Percentiles rank a stretch among this genome's conserved stretches.
Conservation (phyloP, 495 filamentous ascomycete genomes). For the Penicillium coffeae region DNA sequence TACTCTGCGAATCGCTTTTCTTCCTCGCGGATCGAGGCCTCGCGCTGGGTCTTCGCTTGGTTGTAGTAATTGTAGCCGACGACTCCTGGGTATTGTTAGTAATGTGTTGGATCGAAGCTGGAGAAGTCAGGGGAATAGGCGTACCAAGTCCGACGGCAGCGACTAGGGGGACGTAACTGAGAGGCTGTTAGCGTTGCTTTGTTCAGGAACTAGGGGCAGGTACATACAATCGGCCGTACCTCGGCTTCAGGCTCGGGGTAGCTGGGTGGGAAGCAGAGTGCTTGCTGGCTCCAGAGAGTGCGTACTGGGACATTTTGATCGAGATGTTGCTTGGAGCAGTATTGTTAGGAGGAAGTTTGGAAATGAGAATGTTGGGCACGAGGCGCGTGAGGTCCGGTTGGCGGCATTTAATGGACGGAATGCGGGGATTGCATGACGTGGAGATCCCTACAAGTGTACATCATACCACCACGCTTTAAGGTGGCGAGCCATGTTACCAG, state of each 20-base stretch:
- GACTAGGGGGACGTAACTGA: conserved; percentile 33
- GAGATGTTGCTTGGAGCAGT: background rate
- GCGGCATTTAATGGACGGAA: conserved; percentile 16
- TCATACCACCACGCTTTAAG: conserved; percentile 9
- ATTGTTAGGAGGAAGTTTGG: background rate
- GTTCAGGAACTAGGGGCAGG: background rate
- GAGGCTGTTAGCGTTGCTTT: background rate
- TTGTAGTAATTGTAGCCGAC: conserved; percentile 28
- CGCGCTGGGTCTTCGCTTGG: conserved; percentile 10
- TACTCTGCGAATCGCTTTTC: conserved; percentile 33
- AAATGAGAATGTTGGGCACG: background rate
- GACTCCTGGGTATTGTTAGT: conserved; percentile 21
- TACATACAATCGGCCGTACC: conserved; percentile 19
- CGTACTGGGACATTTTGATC: conserved; percentile 22
- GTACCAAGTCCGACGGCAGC: conserved; percentile 31
- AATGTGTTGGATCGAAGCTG: background rate
- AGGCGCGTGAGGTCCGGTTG: conserved; percentile 14
- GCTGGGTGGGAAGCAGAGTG: conserved; percentile 10
- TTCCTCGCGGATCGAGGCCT: conserved; percentile 21
- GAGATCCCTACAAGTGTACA: conserved; percentile 1
- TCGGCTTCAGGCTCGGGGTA: conserved; percentile 14
- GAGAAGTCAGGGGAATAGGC: background rate
- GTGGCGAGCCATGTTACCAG: background rate
- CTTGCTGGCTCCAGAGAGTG: conserved; percentile 20
- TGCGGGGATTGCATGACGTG: conserved; percentile 29